Percentiles rank a stretch among this genome's conserved stretches.
Conservation (phyloP, 257 asterid genomes). For the Pogostemon cablin region DNA sequence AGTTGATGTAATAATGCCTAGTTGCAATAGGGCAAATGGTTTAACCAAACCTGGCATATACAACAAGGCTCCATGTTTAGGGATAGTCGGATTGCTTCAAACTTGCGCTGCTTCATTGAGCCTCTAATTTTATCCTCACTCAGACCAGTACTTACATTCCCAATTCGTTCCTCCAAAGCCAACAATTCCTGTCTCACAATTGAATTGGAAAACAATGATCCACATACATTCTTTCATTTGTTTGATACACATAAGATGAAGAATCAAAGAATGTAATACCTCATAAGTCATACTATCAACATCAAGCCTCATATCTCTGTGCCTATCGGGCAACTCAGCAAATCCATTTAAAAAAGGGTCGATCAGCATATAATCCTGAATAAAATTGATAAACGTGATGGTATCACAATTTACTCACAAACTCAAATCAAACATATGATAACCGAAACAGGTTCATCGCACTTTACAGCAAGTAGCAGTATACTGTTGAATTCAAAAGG, state of each 20-base stretch:
- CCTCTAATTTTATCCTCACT: slow-evolving; percentile 54
- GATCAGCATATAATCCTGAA: slow-evolving; percentile 66
- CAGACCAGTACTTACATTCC: slow-evolving; percentile 84
- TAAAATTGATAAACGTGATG: neutral
- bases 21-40: neutral
- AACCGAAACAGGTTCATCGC: neutral
- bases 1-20: neutral
- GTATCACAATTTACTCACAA: neutral
- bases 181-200: slow-evolving; percentile 65
- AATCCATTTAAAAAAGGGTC: slow-evolving; percentile 63
- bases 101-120: slow-evolving; percentile 54
- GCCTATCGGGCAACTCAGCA: slow-evolving; percentile 77
- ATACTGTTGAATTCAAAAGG: neutral
- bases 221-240: neutral
- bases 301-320: slow-evolving; percentile 90
- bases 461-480: neutral
- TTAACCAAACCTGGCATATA: slow-evolving; percentile 70
- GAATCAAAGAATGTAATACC: slow-evolving; percentile 47
- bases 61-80: slow-evolving; percentile 77
- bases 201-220: slow-evolving; percentile 18
- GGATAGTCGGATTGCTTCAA: slow-evolving; percentile 32
- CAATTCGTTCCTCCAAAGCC: slow-evolving; percentile 91
- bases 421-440: neutral
- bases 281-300: slow-evolving; percentile 94
- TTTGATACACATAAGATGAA: neutral